A percentile compares a stretch with the other conserved stretches of the same genome.
phyloP scores from a whole-genome alignment of 2,329 filamentous ascomycete species.

The Graphilbum sp. region DNA sequence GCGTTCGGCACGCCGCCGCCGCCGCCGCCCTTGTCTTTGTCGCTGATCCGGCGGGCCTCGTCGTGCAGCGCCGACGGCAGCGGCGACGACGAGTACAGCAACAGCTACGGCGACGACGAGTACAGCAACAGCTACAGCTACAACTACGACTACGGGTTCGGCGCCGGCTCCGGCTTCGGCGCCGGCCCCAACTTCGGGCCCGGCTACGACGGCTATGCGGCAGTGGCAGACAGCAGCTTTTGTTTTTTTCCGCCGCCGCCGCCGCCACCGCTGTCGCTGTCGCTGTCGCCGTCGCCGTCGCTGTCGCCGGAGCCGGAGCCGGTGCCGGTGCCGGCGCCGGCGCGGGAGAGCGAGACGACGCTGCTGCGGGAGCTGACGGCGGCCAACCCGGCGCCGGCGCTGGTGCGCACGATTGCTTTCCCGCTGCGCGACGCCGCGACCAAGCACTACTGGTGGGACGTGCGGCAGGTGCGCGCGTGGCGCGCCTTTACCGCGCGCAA shows the following conservation, averaged over 20 bases:
- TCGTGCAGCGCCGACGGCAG: conserved; percentile 30
- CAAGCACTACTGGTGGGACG: conserved; percentile 92
- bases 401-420: conserved; percentile 66
- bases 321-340: too few species aligned
- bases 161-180: too few species aligned
- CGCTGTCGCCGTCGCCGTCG: too few species aligned
- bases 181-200: conserved; percentile 41
- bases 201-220: too few species aligned
- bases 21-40: conserved; percentile 45
- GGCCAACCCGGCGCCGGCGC: conserved; percentile 64
- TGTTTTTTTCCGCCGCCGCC: too few species aligned
- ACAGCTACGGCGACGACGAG: conserved; percentile 11
- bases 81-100: conserved; percentile 31
- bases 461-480: conserved; percentile 77
- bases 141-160: too few species aligned
- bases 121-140: conserved; percentile 13
- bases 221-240: too few species aligned
- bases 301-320: too few species aligned
- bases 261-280: too few species aligned
- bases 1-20: conserved; percentile 21
- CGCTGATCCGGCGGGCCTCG: conserved; percentile 42
- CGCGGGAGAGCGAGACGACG: too few species aligned
- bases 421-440: conserved; percentile 47
- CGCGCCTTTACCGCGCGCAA: conserved; percentile 57
- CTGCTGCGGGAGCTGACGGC: conserved; percentile 63